Conservation (phyloP, 1,284 basidiomycete genomes). For the Sanghuangporus weigelae region DNA sequence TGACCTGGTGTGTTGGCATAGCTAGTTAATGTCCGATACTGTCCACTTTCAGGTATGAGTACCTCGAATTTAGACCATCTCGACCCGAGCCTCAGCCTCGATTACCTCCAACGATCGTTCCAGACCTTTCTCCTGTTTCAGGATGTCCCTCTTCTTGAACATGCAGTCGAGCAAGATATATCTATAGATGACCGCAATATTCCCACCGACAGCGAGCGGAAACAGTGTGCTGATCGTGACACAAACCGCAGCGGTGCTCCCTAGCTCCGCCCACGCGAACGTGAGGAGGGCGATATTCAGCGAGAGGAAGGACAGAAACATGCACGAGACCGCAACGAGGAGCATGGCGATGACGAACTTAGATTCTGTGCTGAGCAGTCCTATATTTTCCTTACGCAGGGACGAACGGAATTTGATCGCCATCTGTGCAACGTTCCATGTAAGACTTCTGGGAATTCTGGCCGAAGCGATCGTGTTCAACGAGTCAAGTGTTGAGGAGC, state of each 20-base stretch:
- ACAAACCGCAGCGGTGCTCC: not conserved
- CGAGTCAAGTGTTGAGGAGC: too few species aligned
- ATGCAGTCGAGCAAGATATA: not conserved
- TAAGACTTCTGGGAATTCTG: not conserved
- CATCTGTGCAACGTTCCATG: not conserved
- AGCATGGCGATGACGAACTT: not conserved
- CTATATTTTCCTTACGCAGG: not conserved
- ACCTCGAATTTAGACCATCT: too few species aligned
- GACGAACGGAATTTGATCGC: not conserved
- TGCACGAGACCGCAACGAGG: not conserved
- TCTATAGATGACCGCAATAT: not conserved
- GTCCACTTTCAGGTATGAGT: too few species aligned
- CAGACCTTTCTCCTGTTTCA: too few species aligned
- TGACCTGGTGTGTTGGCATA: too few species aligned
- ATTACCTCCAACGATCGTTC: too few species aligned
- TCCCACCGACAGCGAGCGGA: not conserved
- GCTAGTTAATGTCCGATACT: too few species aligned
- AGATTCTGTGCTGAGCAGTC: not conserved
- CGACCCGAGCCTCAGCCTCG: too few species aligned
- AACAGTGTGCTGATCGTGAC: not conserved
- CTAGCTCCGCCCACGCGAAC: not conserved
- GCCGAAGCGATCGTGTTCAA: not conserved
- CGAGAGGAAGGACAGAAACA: slow-evolving; percentile 4
- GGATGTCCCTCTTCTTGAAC: too few species aligned
- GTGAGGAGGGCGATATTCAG: not conserved